Conservation (phyloP, 345 rosid species). For the Leavenworthia alabamica region DNA sequence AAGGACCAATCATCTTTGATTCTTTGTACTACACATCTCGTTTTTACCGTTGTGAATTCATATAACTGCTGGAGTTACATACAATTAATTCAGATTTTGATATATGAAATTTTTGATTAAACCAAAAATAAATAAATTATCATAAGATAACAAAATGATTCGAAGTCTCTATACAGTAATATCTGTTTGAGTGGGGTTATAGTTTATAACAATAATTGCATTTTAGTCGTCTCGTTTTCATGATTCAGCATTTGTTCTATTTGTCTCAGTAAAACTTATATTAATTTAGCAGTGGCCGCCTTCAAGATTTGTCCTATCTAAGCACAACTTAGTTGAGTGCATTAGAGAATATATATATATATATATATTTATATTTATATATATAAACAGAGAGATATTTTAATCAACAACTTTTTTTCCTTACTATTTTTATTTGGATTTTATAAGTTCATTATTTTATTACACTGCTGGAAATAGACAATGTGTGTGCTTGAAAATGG, state of each 20-base stretch:
- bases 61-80: too few species aligned
- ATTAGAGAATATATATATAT: neutral
- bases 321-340: neutral
- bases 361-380: neutral
- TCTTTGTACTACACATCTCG: too few species aligned
- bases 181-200: neutral
- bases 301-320: neutral
- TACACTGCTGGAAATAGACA: slow-evolving; percentile 1
- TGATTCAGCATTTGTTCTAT: neutral
- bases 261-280: neutral
- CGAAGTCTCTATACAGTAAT: neutral
- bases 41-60: too few species aligned
- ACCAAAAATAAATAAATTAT: too few species aligned
- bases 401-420: too few species aligned
- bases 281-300: neutral
- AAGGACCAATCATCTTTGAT: too few species aligned
- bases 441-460: neutral
- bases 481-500: slow-evolving; percentile 1
- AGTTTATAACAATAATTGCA: neutral
- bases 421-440: neutral
- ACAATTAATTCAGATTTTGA: too few species aligned
- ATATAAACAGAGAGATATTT: too few species aligned
- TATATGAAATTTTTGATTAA: too few species aligned
- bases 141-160: too few species aligned
- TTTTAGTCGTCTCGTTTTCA: slow-evolving; percentile 9